Evolutionary conservation across 116 monocot genomes (phyloP), one percentile per base, ranked within the genome.

Genomic region (Zostera marina): DNA sequence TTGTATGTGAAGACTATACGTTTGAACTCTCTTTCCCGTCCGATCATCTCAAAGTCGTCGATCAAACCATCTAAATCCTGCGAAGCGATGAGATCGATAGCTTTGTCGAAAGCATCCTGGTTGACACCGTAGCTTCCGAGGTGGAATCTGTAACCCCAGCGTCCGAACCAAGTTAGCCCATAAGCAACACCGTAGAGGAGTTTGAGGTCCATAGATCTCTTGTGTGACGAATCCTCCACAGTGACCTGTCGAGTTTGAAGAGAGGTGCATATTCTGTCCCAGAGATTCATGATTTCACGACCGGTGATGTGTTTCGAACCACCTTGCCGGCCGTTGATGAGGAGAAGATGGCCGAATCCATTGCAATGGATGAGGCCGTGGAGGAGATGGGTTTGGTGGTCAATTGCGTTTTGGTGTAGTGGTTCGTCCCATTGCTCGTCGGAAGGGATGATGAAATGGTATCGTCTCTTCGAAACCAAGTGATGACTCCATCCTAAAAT

Each of bases 401-500:
- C 65, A 56, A 88, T 39, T 12, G 71, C 66, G 62, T 77, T 45
- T 4, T 63, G 44, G 20, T 44, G 58, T 15, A 88, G 73, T 3
- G 73, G 65, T 13, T 65, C 63, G 53, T 75, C 81, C 54, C 63
- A 63, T 75, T 85, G 77, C 22, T 79, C 76, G 55, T 76, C 77
- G 7, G 73, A 42, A 1, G 94, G 94, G 47, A 94, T 74, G 17
- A 94, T 82, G 44, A 94, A 39, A 75, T 94, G 94, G 63, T 94
- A 94, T 47, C 85, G 66, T 62, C 79, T 61, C 73, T 72, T 84
- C 3, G 94, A 77, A 22, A 94, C 88, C 39, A 81, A 69, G 47
- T 88, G 94, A 64, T 94, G 85, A 61, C 88, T 78, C 88, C 94
- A 88, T 26, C 94, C 94, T 94, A n/a, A n/a, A n/a, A n/a, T n/a